Conservation (phyloP, 2,329 filamentous ascomycete species). For the Aspergillus sp. region DNA sequence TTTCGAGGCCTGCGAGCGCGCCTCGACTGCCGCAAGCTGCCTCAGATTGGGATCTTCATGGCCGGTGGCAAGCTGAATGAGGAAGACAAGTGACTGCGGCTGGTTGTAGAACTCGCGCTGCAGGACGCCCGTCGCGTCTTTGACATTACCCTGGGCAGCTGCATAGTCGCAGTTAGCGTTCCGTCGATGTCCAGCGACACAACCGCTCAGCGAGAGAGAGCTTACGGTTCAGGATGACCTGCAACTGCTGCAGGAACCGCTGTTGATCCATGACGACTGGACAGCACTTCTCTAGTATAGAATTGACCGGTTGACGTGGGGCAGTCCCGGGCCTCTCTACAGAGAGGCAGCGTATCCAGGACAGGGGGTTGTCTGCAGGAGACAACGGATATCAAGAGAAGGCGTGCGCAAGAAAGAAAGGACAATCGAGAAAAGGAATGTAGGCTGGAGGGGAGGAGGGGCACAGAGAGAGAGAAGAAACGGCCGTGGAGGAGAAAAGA, state of each 20-base stretch:
- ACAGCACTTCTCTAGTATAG: too few species aligned
- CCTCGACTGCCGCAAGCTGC: conserved; percentile 87
- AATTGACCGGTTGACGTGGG: too few species aligned
- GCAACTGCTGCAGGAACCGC: conserved; percentile 75
- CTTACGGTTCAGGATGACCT: conserved; percentile 80
- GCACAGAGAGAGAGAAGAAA: too few species aligned
- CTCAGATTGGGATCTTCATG: conserved; percentile 63
- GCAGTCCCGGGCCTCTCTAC: too few species aligned
- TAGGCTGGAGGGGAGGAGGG: too few species aligned
- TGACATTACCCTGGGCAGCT: conserved; percentile 85
- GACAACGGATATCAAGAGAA: too few species aligned
- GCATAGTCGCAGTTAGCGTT: conserved; percentile 14
- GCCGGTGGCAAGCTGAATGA: conserved; percentile 79
- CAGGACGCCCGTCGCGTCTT: conserved; percentile 78
- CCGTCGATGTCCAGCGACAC: background rate
- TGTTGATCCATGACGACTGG: conserved; percentile 67
- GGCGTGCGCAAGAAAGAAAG: too few species aligned
- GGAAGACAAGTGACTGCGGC: conserved; percentile 70
- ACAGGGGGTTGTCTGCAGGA: too few species aligned
- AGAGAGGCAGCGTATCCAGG: too few species aligned
- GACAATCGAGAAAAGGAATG: too few species aligned
- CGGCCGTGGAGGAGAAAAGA: too few species aligned
- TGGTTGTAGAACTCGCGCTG: conserved; percentile 90
- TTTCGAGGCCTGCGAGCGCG: conserved; percentile 68
- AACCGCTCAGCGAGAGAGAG: too few species aligned